Evolutionary conservation across 2,329 filamentous ascomycete genomes (phyloP).

Genomic region (Venturia aucupariae): DNA sequence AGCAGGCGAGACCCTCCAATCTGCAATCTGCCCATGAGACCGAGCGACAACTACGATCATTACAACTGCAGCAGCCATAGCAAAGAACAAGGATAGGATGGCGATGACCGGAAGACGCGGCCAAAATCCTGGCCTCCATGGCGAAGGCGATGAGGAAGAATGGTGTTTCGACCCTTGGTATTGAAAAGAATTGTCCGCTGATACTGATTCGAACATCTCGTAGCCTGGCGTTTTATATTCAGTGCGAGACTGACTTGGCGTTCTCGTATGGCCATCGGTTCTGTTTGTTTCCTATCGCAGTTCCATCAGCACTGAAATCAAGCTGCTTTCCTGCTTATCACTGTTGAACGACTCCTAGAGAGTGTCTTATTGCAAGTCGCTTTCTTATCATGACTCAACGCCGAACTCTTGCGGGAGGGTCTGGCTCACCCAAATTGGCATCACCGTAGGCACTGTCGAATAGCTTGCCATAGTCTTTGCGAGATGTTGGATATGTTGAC

Average conservation of each 20-base stretch:
- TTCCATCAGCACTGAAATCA: neutral
- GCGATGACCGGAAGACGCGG: neutral
- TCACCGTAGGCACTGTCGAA: neutral
- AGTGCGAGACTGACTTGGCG: neutral
- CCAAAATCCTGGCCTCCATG: constrained; percentile 3
- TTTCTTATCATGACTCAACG: too few species aligned
- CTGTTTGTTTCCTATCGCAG: neutral
- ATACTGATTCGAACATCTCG: neutral
- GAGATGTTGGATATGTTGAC: neutral
- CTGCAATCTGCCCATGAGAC: neutral
- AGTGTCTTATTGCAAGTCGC: too few species aligned
- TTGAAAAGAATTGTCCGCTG: neutral
- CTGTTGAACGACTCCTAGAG: neutral
- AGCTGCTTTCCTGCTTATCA: neutral
- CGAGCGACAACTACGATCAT: neutral
- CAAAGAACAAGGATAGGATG: neutral
- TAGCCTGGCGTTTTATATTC: neutral
- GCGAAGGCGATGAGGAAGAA: neutral
- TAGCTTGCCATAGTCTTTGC: neutral
- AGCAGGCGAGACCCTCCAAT: neutral
- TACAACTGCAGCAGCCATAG: neutral
- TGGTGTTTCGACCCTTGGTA: neutral
- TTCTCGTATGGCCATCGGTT: neutral
- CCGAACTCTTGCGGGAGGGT: neutral
- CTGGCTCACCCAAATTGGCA: neutral